Evolutionary conservation across 768 basidiomycete species (phyloP), one percentile per base, ranked within the genome.

Genomic region (Phaeolepiota aurea): DNA sequence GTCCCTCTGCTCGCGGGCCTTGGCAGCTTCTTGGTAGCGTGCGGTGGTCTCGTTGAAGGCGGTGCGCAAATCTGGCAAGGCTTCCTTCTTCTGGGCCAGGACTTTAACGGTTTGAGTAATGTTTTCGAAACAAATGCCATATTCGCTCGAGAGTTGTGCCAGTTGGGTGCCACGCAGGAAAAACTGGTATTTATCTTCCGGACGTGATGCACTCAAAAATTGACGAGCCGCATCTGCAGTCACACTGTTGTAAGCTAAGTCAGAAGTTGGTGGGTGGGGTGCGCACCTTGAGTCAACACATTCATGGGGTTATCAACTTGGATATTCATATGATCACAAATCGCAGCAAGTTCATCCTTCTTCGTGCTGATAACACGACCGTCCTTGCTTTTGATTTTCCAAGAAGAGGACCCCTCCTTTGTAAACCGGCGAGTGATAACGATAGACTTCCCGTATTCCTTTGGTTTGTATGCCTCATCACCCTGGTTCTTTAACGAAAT

Each of bases 231-330:
- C 64, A 58, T 87, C 83, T 73, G 33, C 4, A 34, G 16, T 11
- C 10, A 16, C 12, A 58, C 46, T 62, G 54, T 51, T 63, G 56
- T 65, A 34, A 28, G 16, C 21, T 16, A 0, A 28, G 23, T 13
- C 4, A 11, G 11, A 20, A 5, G 20, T n/a, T n/a, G n/a, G n/a
- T n/a, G n/a, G n/a, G n/a, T n/a, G n/a, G n/a, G n/a, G n/a, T n/a
- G 44, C 53, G 18, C 46, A 73, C 84, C 87, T 71, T 91, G 89
- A 1, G 88, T 92, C 32, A 94, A 71, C 18, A 99, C 83, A 46
- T 89, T 97, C 79, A 97, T 80, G 1, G 93, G 94, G 53, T 93
- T 93, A 56, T 96, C 91, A 44, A 96, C 88, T 55, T 94, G 91
- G 41, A 99, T 88, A 51, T 91, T 91, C 84, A 96, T 94, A 48